Evolutionary conservation across 345 rosid genomes (phyloP), one percentile per base, ranked within the genome.

Genomic region (Schrenkiella parvula): DNA sequence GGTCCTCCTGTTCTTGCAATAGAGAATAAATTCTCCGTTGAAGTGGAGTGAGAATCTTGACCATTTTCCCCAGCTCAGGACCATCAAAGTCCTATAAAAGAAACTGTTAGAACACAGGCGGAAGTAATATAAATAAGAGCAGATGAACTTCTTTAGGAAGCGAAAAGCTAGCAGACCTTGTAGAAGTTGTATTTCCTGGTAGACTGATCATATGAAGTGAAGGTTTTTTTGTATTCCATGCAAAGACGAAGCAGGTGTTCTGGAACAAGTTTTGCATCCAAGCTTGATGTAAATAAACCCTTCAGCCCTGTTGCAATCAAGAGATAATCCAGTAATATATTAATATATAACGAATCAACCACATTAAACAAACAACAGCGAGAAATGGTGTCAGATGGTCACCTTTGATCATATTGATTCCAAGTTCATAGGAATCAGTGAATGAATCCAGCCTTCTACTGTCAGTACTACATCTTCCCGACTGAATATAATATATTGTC

Each of bases 231-330:
- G 63, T 88, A 81, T 79, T 89, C 90, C 66, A 85, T 69, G 82
- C 87, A 84, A 67, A 91, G 82, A 51, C 88, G 87, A 66, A 95
- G 86, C 56, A 88, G 39, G 77, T 91, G 96, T 83, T 95, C 99
- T 29, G 91, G 95, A 35, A 82, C 76, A 80, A 95, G 95, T 75
- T 81, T 84, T 57, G 87, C 75, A 79, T 95, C 99, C 82, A 95
- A 77, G 53, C 67, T 64, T 12, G 93, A 87, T 74, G 86, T 70
- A 74, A 75, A 75, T 31, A 85, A 69, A 35, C 86, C 87, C 70
- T 82, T 81, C 25, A 91, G 75, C 79, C 90, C 99, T 93, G 57
- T 32, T 26, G 86, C 10, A 74, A 75, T 59, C 8, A 56, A 15
- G 63, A 75, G 66, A 29, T 8, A 51, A 75, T 19, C 65, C 58